Evolutionary conservation across 1,139 yeast species (phyloP).

Genomic region (Magnusiomyces paraingens): DNA sequence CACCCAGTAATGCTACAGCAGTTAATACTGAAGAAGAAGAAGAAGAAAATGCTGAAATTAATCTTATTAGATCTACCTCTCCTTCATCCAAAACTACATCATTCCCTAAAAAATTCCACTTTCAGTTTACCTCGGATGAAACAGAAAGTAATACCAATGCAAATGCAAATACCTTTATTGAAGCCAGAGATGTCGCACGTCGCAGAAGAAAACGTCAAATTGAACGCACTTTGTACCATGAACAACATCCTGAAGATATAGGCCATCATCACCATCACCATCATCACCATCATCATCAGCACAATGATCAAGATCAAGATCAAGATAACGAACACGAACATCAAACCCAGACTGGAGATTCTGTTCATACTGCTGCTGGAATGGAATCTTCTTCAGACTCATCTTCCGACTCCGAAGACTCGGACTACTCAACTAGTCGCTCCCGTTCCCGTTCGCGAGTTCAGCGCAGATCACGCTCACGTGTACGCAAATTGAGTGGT

Average conservation of each 20-base stretch:
- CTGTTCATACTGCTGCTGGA: neutral
- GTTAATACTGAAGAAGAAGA: no score
- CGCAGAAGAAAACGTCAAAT: neutral
- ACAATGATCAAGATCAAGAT: neutral
- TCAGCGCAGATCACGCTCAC: conserved; percentile 1
- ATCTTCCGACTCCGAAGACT: no score
- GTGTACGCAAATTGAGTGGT: neutral
- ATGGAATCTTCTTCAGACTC: no score
- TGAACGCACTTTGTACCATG: no score
- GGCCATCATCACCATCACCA: no score
- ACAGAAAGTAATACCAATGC: conserved; percentile 13
- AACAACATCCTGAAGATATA: no score
- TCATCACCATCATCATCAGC: neutral
- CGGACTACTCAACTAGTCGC: neutral
- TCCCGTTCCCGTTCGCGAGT: neutral
- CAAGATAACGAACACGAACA: neutral
- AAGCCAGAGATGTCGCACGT: neutral
- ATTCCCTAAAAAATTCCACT: conserved; percentile 1
- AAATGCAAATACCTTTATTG: conserved; percentile 4
- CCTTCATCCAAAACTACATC: conserved; percentile 1
- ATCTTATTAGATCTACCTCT: neutral
- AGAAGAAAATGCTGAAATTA: neutral
- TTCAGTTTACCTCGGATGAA: conserved; percentile 6
- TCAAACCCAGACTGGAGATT: neutral
- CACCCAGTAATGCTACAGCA: no score